Conservation (phyloP, 441 rosid species). For the Caryocar brasiliense region DNA sequence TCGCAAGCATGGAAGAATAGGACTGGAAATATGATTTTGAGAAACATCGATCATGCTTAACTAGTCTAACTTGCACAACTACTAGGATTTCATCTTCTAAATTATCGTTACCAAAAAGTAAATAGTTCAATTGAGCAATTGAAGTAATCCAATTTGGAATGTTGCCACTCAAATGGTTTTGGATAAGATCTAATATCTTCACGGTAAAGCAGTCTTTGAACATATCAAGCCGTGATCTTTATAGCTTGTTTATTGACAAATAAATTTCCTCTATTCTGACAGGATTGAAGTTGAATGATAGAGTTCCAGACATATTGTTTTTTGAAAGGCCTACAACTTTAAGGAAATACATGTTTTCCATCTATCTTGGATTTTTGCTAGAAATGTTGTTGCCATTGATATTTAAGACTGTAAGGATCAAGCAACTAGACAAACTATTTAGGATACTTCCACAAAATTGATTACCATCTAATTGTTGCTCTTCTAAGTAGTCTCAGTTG, state of each 20-base stretch:
- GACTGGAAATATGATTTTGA: background rate
- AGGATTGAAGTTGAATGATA: background rate
- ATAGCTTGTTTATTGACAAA: background rate
- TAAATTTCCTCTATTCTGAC: background rate
- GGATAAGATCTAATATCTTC: background rate
- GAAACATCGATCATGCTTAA: background rate
- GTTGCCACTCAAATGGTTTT: background rate
- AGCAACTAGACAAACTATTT: background rate
- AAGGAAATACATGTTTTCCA: background rate
- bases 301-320: background rate
- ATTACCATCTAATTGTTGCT: background rate
- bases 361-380: background rate
- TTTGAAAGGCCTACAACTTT: conserved; percentile 3
- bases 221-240: background rate
- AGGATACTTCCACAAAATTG: conserved; percentile 5
- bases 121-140: background rate
- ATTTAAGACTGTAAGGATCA: background rate
- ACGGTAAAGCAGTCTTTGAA: background rate
- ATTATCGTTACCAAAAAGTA: conserved; percentile 2
- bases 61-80: conserved; percentile 4
- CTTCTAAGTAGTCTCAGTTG: rapidly evolving
- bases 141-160: background rate
- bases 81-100: conserved; percentile 3
- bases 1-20: background rate
- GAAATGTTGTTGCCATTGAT: conserved; percentile 2